phyloP scores from a whole-genome alignment of 2,329 filamentous ascomycete species.

The Pyrenophora seminiperda region DNA sequence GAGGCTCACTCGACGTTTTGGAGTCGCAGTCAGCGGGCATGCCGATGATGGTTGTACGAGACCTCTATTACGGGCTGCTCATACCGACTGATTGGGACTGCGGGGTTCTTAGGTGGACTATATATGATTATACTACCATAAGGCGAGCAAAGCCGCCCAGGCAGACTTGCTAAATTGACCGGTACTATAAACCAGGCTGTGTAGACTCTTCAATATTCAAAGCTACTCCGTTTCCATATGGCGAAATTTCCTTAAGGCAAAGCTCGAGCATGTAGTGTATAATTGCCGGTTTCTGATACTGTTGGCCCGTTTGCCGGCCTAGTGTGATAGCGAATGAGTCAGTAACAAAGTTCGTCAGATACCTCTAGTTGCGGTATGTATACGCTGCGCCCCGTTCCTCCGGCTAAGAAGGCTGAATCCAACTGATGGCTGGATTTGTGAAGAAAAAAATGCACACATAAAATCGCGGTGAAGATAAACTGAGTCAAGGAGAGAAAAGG shows the following conservation, averaged over 20 bases:
- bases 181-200: slow-evolving; percentile 19
- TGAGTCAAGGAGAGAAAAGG: background rate
- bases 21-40: slow-evolving; percentile 40
- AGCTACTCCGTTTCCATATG: background rate
- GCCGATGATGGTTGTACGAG: slow-evolving; percentile 25
- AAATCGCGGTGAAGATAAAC: slow-evolving; percentile 1
- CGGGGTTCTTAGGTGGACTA: background rate
- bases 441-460: slow-evolving; percentile 2
- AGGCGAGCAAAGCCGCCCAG: slow-evolving; percentile 1
- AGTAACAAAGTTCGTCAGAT: slow-evolving; percentile 18
- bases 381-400: slow-evolving; percentile 31
- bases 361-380: slow-evolving; percentile 11
- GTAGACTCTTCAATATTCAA: slow-evolving; percentile 2
- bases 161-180: slow-evolving; percentile 5
- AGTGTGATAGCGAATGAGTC: slow-evolving; percentile 14
- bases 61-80: slow-evolving; percentile 30
- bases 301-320: slow-evolving; percentile 33
- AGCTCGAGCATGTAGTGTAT: slow-evolving; percentile 10
- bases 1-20: slow-evolving; percentile 34
- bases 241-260: slow-evolving; percentile 3
- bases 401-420: slow-evolving; percentile 31
- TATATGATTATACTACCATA: background rate
- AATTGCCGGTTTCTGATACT: slow-evolving; percentile 23
- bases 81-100: slow-evolving; percentile 23
- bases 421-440: slow-evolving; percentile 31